These are phyloP conservation scores for Allodekkera sacchari DNA, from an alignment of 805 yeast genomes.

Conservation along the genomic window DNA sequence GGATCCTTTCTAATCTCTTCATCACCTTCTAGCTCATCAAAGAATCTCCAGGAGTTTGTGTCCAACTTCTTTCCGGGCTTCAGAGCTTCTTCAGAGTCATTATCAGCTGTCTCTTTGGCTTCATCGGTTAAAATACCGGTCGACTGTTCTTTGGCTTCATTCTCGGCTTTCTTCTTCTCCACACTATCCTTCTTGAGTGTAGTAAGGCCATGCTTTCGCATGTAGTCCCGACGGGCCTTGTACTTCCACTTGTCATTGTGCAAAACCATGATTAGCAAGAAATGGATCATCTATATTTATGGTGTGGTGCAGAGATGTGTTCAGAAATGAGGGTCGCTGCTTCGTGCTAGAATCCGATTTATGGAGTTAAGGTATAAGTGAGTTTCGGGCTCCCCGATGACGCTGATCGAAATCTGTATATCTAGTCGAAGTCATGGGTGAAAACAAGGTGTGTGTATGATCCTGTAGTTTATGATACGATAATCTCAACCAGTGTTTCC, in stretches of 20 bases:
- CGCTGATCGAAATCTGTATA: too few species aligned
- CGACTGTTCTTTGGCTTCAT: conserved; percentile 5
- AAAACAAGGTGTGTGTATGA: too few species aligned
- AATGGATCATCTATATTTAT: too few species aligned
- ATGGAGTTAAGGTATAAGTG: too few species aligned
- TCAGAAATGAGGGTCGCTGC: too few species aligned
- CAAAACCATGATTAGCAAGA: conserved; percentile 31
- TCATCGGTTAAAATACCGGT: background rate
- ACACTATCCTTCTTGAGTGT: conserved; percentile 7
- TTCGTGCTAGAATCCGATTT: too few species aligned
- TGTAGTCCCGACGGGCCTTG: conserved; percentile 33
- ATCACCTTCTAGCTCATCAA: conserved; percentile 7
- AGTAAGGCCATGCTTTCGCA: conserved; percentile 33
- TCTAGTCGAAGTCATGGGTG: too few species aligned
- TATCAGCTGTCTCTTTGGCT: background rate
- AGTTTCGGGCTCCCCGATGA: too few species aligned
- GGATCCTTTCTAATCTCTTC: conserved; percentile 4
- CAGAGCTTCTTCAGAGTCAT: conserved; percentile 1
- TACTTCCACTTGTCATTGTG: conserved; percentile 48
- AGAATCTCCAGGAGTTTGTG: conserved; percentile 24
- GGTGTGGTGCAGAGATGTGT: too few species aligned
- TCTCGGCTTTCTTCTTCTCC: conserved; percentile 1
- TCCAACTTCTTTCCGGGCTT: conserved; percentile 2
- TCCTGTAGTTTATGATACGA: too few species aligned
- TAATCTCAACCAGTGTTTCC: too few species aligned